Conservation (phyloP, 1,284 basidiomycete genomes). For the Erythrobasidium hasegawianum region DNA sequence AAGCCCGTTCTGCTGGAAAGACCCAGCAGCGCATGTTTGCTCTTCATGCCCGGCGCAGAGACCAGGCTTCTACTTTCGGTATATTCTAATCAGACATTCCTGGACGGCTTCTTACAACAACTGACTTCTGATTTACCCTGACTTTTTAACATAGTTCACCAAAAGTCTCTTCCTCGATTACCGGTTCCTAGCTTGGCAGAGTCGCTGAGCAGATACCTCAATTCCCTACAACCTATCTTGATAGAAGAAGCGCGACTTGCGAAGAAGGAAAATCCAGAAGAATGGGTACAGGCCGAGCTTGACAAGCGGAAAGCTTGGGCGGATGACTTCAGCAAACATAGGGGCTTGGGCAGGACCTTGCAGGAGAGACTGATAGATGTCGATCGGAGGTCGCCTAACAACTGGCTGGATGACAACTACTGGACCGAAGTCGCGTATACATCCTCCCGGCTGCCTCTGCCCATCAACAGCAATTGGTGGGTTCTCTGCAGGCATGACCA, state of each 20-base stretch:
- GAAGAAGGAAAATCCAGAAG: conserved; percentile 53
- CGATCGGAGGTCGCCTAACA: conserved; percentile 77
- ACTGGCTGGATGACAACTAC: conserved; percentile 94
- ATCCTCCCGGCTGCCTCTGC: conserved; percentile 79
- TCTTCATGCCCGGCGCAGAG: conserved; percentile 46
- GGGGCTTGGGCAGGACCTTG: conserved; percentile 64
- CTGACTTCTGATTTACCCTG: no score
- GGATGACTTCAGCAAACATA: conserved; percentile 62
- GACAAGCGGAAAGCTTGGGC: conserved; percentile 63
- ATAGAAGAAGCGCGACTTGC: conserved; percentile 60
- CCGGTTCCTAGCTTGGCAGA: conserved; percentile 78
- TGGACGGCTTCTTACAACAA: no score
- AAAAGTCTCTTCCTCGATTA: conserved; percentile 59
- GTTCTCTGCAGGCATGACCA: conserved; percentile 65
- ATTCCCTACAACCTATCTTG: conserved; percentile 73
- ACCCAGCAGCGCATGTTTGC: conserved; percentile 48
- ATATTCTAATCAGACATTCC: no score
- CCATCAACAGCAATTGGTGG: conserved; percentile 98
- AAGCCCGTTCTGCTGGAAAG: neutral
- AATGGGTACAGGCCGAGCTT: conserved; percentile 59
- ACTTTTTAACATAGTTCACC: conserved; percentile 28
- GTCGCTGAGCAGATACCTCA: conserved; percentile 74
- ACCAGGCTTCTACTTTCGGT: conserved; percentile 52
- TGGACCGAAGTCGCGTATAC: conserved; percentile 89
- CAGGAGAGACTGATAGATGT: conserved; percentile 85